These are phyloP conservation scores for Botrytis byssoidea DNA, from an alignment of 2,329 filamentous ascomycete species.

Conservation along the genomic window DNA sequence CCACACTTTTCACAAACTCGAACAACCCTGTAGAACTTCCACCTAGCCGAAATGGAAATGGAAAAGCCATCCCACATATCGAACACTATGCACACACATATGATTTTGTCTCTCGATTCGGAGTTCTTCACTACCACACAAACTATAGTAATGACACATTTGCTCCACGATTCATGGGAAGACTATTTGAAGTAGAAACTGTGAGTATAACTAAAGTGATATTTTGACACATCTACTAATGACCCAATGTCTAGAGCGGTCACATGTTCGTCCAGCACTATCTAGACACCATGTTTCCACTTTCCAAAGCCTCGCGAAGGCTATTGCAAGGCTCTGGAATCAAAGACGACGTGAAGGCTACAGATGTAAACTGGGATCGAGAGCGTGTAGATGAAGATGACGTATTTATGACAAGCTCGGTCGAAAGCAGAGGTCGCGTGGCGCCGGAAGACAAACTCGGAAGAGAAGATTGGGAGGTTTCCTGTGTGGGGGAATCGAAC, in stretches of 20 bases:
- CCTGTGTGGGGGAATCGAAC: slow-evolving; percentile 26
- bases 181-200: slow-evolving; percentile 30
- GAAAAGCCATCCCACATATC: slow-evolving; percentile 61
- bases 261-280: slow-evolving; percentile 41
- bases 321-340: slow-evolving; percentile 27
- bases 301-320: slow-evolving; percentile 20
- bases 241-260: slow-evolving; percentile 14
- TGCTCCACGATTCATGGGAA: slow-evolving; percentile 35
- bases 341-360: slow-evolving; percentile 23
- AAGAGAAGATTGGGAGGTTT: slow-evolving; percentile 16
- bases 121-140: slow-evolving; percentile 63
- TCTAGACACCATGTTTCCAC: slow-evolving; percentile 39
- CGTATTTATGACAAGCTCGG: slow-evolving; percentile 30
- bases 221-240: slow-evolving; percentile 3
- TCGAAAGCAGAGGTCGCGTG: slow-evolving; percentile 19
- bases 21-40: not conserved
- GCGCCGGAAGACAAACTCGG: not conserved
- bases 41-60: not conserved
- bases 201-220: not conserved
- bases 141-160: slow-evolving; percentile 14
- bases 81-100: slow-evolving; percentile 76
- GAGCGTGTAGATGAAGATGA: not conserved
- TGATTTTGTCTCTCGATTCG: slow-evolving; percentile 74
- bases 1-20: not conserved
- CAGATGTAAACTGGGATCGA: not conserved